Percentiles rank a stretch among this genome's conserved stretches.
Evolutionary conservation across 2,329 filamentous ascomycete genomes (phyloP).

Genomic region (Fusarium sp.): DNA sequence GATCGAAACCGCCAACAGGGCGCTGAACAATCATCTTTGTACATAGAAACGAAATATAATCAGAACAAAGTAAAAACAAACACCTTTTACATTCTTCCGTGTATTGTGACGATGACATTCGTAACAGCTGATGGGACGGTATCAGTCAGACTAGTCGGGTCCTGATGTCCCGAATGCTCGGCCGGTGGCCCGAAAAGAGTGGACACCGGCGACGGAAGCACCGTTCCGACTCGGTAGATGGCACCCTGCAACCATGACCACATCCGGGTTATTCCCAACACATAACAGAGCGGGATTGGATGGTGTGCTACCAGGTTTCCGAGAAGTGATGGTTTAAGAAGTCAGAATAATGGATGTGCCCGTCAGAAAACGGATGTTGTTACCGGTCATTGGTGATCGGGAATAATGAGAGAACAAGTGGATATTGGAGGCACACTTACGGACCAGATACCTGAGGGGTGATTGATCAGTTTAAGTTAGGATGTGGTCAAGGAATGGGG

Average conservation of each 20-base stretch:
- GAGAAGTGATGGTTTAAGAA: neutral
- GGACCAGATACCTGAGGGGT: neutral
- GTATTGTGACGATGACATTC: neutral
- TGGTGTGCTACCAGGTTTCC: neutral
- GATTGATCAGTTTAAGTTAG: conserved; percentile 20
- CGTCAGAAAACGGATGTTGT: conserved; percentile 2
- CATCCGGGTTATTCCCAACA: neutral
- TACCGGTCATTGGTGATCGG: neutral
- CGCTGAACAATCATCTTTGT: conserved; percentile 8
- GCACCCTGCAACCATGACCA: neutral
- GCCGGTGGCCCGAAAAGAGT: conserved; percentile 22
- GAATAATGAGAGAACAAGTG: conserved; percentile 13
- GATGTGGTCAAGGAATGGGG: conserved; percentile 4
- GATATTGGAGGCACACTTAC: conserved; percentile 10
- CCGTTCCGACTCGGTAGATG: conserved; percentile 24
- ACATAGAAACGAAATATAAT: conserved; percentile 15
- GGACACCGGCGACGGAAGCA: conserved; percentile 32
- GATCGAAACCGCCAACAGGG: conserved; percentile 12
- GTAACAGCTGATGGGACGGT: neutral
- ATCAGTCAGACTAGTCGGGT: neutral
- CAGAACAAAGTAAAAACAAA: neutral
- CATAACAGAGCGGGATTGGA: neutral
- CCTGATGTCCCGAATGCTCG: conserved; percentile 4
- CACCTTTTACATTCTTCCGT: neutral
- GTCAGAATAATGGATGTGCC: neutral